Evolutionary conservation across 257 asterid genomes (phyloP).

Genomic region (Prunella vulgaris): DNA sequence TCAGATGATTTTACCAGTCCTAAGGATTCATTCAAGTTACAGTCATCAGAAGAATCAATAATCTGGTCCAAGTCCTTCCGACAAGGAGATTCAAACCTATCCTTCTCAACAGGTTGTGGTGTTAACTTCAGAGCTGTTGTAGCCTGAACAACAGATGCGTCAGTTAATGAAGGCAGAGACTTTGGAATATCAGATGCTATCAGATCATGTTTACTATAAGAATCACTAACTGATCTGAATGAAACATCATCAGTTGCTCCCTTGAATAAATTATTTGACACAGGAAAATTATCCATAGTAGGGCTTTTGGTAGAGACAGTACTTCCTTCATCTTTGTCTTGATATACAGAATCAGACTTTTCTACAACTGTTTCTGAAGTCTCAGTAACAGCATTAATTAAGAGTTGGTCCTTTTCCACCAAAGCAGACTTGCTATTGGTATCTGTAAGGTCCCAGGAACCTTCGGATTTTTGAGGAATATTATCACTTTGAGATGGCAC

Average conservation of each 20-base stretch:
- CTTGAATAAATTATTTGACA: slow-evolving; percentile 24
- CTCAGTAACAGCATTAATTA: slow-evolving; percentile 13
- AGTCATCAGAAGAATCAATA: slow-evolving; percentile 19
- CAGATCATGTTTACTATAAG: slow-evolving; percentile 17
- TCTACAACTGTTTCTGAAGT: slow-evolving; percentile 18
- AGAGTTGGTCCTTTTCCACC: slow-evolving; percentile 26
- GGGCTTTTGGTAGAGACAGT: slow-evolving; percentile 9
- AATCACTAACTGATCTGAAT: slow-evolving; percentile 4
- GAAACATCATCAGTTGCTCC: slow-evolving; percentile 18
- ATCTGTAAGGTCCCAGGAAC: slow-evolving; percentile 13
- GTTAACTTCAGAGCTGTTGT: slow-evolving; percentile 19
- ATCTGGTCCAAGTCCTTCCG: slow-evolving; percentile 17
- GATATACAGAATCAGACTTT: slow-evolving; percentile 19
- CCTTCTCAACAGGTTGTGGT: slow-evolving; percentile 17
- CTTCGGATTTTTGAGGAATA: slow-evolving; percentile 25
- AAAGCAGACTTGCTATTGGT: slow-evolving; percentile 17
- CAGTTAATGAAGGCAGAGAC: slow-evolving; percentile 13
- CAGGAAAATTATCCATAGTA: slow-evolving; percentile 13
- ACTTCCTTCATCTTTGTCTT: slow-evolving; percentile 14
- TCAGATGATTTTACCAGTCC: slow-evolving; percentile 4
- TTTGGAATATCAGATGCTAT: slow-evolving; percentile 22
- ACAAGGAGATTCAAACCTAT: slow-evolving; percentile 3
- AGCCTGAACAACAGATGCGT: slow-evolving; percentile 16
- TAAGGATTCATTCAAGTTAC: slow-evolving; percentile 14
- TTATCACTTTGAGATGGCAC: slow-evolving; percentile 23